phyloP scores from a whole-genome alignment of 2,329 filamentous ascomycete genomes.

The Hypoxylon sp. region DNA sequence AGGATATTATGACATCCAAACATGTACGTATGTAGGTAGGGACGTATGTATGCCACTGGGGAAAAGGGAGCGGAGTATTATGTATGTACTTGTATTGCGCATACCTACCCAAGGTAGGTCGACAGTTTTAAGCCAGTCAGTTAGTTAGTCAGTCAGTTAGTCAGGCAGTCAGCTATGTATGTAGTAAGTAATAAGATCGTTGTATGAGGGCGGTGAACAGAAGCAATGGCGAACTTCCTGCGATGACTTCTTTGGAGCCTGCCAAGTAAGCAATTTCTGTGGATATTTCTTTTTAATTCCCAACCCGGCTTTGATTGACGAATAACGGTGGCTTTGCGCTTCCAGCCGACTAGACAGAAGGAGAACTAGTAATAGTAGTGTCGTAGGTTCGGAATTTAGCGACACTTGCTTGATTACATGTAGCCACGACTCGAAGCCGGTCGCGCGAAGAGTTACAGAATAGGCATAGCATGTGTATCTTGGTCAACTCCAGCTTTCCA shows the following conservation, averaged over 20 bases:
- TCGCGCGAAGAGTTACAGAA: constrained; percentile 11
- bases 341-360: constrained; percentile 26
- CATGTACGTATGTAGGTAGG: constrained; percentile 12
- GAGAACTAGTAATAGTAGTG: constrained; percentile 21
- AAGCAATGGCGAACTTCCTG: constrained; percentile 30
- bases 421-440: constrained; percentile 18
- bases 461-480: constrained; percentile 17
- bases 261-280: constrained; percentile 35
- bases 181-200: constrained; percentile 3
- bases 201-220: constrained; percentile 27
- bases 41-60: constrained; percentile 16
- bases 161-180: too few relatives aligned
- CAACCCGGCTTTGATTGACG: constrained; percentile 37
- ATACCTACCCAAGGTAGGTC: constrained; percentile 32
- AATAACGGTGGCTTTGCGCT: constrained; percentile 22
- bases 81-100: constrained; percentile 31
- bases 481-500: constrained; percentile 17
- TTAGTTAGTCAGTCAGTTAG: constrained; percentile 4
- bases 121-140: constrained; percentile 7
- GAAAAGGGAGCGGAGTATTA: constrained; percentile 26
- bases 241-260: constrained; percentile 35
- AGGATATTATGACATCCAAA: constrained; percentile 25
- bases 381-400: constrained; percentile 36
- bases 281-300: constrained; percentile 16
- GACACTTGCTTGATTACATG: constrained; percentile 1